These are phyloP conservation scores for Chlorella sp. DNA, from an alignment of 139 green algal species.

Conservation along the genomic window DNA sequence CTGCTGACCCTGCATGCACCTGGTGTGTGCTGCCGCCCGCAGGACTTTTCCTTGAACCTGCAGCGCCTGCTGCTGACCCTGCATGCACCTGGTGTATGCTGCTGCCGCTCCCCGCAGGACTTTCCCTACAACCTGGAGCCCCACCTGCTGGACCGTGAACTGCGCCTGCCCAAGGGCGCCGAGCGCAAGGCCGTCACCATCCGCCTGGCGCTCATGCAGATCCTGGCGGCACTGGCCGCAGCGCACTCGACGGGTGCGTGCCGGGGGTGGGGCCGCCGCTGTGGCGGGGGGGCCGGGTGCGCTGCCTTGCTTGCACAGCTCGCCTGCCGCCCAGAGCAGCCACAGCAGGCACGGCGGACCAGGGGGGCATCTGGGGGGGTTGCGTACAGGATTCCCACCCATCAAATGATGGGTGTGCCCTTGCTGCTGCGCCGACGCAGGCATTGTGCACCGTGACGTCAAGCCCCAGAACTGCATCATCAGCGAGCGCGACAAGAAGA, in stretches of 20 bases:
- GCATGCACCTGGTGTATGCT: too few relatives aligned
- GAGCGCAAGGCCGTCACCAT: constrained; percentile 36
- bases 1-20: too few relatives aligned
- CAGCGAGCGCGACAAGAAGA: constrained; percentile 31
- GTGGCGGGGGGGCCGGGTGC: too few relatives aligned
- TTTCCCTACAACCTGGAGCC: constrained; percentile 91
- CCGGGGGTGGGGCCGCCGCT: too few relatives aligned
- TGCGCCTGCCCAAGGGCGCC: constrained; percentile 52
- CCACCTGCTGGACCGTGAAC: constrained; percentile 63
- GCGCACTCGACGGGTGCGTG: constrained; percentile 49
- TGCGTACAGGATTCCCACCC: background rate
- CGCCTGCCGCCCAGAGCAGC: too few relatives aligned
- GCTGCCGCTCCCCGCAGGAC: constrained; percentile 25
- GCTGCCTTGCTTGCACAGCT: too few relatives aligned
- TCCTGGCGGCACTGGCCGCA: constrained; percentile 59
- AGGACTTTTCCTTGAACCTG: too few relatives aligned
- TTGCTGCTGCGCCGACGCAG: too few relatives aligned
- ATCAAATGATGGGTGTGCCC: background rate
- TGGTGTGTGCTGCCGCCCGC: too few relatives aligned
- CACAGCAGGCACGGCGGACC: too few relatives aligned
- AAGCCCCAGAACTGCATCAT: constrained; percentile 91
- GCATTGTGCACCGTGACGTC: constrained; percentile 87
- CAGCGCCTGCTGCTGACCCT: background rate
- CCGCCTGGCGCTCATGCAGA: constrained; percentile 52
- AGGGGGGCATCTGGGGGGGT: too few relatives aligned